Conservation (phyloP, 169 alveolate genomes). For the Plasmodium berghei region DNA sequence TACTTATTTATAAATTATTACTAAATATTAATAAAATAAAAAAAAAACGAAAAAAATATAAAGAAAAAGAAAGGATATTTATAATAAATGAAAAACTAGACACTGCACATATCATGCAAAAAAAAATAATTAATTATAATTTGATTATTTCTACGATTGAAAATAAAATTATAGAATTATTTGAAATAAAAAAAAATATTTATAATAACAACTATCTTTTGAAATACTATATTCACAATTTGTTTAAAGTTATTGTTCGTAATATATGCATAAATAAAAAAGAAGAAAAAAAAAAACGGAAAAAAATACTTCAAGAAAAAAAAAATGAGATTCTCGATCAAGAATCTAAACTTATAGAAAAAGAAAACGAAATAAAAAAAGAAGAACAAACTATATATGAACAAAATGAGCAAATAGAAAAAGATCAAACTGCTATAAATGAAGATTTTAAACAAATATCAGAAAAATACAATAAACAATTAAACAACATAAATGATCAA, state of each 20-base stretch:
- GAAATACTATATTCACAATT: slow-evolving; percentile 13
- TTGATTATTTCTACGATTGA: slow-evolving; percentile 2
- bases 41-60: slow-evolving; percentile 43
- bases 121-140: slow-evolving; percentile 33
- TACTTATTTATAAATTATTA: slow-evolving; percentile 22
- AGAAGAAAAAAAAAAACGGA: slow-evolving; percentile 36
- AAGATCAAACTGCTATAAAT: slow-evolving; percentile 7
- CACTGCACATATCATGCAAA: slow-evolving; percentile 46
- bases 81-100: slow-evolving; percentile 52
- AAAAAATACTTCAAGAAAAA: slow-evolving; percentile 12
- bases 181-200: slow-evolving; percentile 28
- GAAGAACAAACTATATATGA: slow-evolving; percentile 36
- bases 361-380: slow-evolving; percentile 22
- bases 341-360: slow-evolving; percentile 15
- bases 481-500: slow-evolving; percentile 26
- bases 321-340: slow-evolving; percentile 7
- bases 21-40: slow-evolving; percentile 22
- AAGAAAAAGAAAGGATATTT: slow-evolving; percentile 41
- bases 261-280: slow-evolving; percentile 26
- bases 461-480: slow-evolving; percentile 15
- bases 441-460: slow-evolving; percentile 1
- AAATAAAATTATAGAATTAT: slow-evolving; percentile 26
- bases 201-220: not conserved
- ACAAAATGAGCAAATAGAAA: not conserved
- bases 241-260: slow-evolving; percentile 27